Evolutionary conservation across 2,329 filamentous ascomycete species (phyloP).

Genomic region (Endocalyx cinctus): DNA sequence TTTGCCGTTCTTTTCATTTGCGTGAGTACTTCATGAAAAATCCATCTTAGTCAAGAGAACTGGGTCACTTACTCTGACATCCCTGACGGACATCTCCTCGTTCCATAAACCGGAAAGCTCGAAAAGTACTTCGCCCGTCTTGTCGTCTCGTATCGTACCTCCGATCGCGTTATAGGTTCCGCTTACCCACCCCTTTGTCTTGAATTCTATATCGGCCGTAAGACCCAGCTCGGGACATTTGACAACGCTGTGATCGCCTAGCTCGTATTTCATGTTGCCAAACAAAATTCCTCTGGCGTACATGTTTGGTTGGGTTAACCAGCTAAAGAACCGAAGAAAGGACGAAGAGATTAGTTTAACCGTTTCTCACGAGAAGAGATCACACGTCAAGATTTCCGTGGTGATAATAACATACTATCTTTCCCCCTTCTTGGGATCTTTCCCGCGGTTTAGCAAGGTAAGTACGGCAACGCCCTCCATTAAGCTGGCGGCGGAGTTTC

Average conservation of each 20-base stretch:
- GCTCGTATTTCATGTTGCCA: slow-evolving; percentile 99
- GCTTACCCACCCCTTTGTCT: slow-evolving; percentile 95
- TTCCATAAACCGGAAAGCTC: slow-evolving; percentile 93
- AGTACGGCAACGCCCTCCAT: slow-evolving; percentile 96
- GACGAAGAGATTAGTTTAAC: no score
- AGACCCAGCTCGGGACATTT: slow-evolving; percentile 84
- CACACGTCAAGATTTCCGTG: no score
- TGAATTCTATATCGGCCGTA: slow-evolving; percentile 91
- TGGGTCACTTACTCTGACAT: slow-evolving; percentile 59
- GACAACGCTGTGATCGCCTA: slow-evolving; percentile 92
- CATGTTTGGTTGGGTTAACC: slow-evolving; percentile 97
- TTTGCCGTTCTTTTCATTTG: slow-evolving; percentile 91
- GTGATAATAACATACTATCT: slow-evolving; percentile 68
- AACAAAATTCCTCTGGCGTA: slow-evolving; percentile 96
- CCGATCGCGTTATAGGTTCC: slow-evolving; percentile 96
- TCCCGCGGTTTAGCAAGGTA: slow-evolving; percentile 72
- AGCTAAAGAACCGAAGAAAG: slow-evolving; percentile 54
- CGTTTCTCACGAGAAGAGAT: no score
- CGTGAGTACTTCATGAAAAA: no score
- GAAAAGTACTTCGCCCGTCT: slow-evolving; percentile 80
- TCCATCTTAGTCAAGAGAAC: not conserved
- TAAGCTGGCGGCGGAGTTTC: slow-evolving; percentile 94
- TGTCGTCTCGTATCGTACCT: slow-evolving; percentile 82
- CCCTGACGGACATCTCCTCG: slow-evolving; percentile 89
- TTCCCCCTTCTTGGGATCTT: slow-evolving; percentile 63